Base-by-base conservation (phyloP, 768 basidiomycete genomes). In the Suillus alpinus region DNA sequence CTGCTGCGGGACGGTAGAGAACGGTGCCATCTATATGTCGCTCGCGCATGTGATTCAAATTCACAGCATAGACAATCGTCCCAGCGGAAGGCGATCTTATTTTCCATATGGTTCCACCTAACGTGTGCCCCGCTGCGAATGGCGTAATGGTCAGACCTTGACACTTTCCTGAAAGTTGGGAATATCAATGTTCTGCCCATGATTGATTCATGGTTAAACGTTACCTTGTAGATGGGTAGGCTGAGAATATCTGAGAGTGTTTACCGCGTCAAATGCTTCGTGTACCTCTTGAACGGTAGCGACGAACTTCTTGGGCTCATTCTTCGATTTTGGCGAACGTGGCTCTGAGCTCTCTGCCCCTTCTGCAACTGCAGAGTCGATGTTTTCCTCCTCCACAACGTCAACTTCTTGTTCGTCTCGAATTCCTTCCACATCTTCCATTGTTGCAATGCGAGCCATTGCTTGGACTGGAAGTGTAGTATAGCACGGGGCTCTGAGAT, bases 21-120 rank as follows among this genome's bases (percentile, higher is more conserved):
- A 96, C 89, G 0, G 95, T 95, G 39, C 94, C 94, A 65, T 98
- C 95, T 34, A 99, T 80, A 77, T 98, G 96, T 39, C 95, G 86
- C 71, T 99, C 97, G 58, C 86, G 85, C 84, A 94, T 95, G 73
- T 99, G 97, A 72, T 98, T 98, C 79, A 98, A 81, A 66, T 94
- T 86, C 18, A 98, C 92, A 9, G 95, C 95, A 71, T 99, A 98
- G 29, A 98, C 79, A 37, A 98, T 89, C 3, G 97, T 98, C 3
- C 95, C 96, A 12, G 93, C 92, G 0, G 95, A 94, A 2, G 97
- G 95, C 0, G 95, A 98, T n/a, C 97, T 88, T 63, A 99, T 91
- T 71, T 98, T 98, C 95, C 95, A 98, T 64, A 99, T 91, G 6
- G 95, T 94, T 47, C 96, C 97, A 62, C 97, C 97, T 16, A 99